Evolutionary conservation across 208 protist genomes (phyloP).

Genomic region (Leishmania amazonensis): DNA sequence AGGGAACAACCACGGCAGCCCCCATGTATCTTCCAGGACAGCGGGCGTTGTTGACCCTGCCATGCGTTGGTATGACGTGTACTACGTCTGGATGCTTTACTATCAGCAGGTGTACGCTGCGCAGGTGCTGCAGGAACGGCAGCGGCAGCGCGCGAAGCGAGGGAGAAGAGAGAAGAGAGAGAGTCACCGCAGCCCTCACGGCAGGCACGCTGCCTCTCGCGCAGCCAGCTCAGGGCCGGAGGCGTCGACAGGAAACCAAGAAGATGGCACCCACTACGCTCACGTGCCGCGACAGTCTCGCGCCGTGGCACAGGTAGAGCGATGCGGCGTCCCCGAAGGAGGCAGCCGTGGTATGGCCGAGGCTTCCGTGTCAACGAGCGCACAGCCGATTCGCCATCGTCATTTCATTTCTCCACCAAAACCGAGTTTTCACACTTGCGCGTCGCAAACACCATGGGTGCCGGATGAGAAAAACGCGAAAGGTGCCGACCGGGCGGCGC

Average conservation of each 20-base stretch:
- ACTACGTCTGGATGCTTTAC: slow-evolving; percentile 72
- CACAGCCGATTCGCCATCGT: background rate
- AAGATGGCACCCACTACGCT: background rate
- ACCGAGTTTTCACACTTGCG: background rate
- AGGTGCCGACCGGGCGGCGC: slow-evolving; percentile 1
- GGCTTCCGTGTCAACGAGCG: background rate
- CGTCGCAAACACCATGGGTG: background rate
- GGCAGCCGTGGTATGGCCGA: background rate
- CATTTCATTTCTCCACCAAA: background rate
- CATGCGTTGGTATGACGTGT: slow-evolving; percentile 54
- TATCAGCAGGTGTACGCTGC: slow-evolving; percentile 60
- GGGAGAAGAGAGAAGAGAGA: background rate
- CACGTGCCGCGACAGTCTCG: background rate
- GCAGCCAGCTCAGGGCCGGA: background rate
- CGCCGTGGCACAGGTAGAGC: background rate
- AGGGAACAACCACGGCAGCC: background rate
- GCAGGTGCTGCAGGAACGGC: slow-evolving; percentile 22
- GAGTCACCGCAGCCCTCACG: background rate
- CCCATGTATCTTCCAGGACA: background rate
- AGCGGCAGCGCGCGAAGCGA: slow-evolving; percentile 19
- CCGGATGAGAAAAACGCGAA: background rate
- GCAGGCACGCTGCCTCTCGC: background rate
- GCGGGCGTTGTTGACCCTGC: background rate
- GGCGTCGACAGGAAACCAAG: background rate
- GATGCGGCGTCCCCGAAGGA: background rate